Percentiles rank a stretch among this genome's conserved stretches.
These are phyloP conservation scores for Gossypium thurberi DNA, from an alignment of 345 rosid genomes.

Conservation along the genomic window DNA sequence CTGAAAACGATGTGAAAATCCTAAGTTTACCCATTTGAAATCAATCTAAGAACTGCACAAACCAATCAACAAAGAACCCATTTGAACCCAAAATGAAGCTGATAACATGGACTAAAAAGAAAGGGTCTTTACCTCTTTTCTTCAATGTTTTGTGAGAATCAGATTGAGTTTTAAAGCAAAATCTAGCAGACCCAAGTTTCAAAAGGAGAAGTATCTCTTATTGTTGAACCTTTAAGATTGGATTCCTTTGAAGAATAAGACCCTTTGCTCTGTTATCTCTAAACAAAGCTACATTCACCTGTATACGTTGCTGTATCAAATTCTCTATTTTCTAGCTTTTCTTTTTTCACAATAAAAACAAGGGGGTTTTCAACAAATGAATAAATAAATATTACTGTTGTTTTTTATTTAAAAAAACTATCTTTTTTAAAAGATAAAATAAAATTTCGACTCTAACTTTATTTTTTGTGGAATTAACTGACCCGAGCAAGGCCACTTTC, in stretches of 20 bases:
- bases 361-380: not conserved
- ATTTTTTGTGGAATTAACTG: not conserved
- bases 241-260: slow-evolving; percentile 15
- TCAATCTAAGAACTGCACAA: slow-evolving; percentile 16
- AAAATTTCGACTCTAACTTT: not conserved
- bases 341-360: not conserved
- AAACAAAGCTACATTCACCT: slow-evolving; percentile 1
- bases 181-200: slow-evolving; percentile 13
- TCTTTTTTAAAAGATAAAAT: too few species aligned
- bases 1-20: not conserved
- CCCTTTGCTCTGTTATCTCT: slow-evolving; percentile 28
- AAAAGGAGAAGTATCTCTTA: slow-evolving; percentile 2
- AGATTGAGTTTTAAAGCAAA: slow-evolving; percentile 4
- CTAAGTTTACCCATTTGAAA: slow-evolving; percentile 14
- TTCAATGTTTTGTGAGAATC: not conserved
- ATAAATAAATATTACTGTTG: too few species aligned
- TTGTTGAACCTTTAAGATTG: slow-evolving; percentile 10
- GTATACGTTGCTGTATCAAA: not conserved
- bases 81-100: slow-evolving; percentile 7
- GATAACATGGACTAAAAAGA: not conserved
- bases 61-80: slow-evolving; percentile 14
- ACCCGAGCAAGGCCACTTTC: not conserved
- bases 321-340: not conserved
- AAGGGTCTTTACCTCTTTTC: not conserved
- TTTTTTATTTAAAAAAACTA: too few species aligned